Conservation (phyloP, 257 asterid genomes). For the Mentha longifolia region DNA sequence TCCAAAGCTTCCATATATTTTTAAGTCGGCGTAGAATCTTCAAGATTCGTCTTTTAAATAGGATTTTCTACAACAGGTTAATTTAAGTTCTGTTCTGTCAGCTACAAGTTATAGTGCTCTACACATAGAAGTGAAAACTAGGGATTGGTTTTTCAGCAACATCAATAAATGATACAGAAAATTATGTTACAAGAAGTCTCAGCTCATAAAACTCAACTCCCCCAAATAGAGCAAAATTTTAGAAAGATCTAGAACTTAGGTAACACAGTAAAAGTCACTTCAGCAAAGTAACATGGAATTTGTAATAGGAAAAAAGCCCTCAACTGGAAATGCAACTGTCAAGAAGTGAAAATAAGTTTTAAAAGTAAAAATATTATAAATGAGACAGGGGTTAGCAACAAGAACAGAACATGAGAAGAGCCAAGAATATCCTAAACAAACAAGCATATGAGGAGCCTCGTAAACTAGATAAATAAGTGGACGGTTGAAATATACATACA, state of each 20-base stretch:
- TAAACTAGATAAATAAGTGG: slow-evolving; percentile 20
- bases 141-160: slow-evolving; percentile 21
- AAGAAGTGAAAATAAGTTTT: slow-evolving; percentile 16
- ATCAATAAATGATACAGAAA: slow-evolving; percentile 21
- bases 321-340: slow-evolving; percentile 5
- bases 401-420: slow-evolving; percentile 19
- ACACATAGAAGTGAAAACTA: slow-evolving; percentile 14
- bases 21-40: slow-evolving; percentile 10
- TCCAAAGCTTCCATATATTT: slow-evolving; percentile 10
- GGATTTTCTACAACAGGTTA: slow-evolving; percentile 7
- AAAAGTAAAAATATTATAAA: background rate
- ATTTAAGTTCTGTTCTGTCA: slow-evolving; percentile 4
- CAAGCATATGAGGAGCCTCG: slow-evolving; percentile 27
- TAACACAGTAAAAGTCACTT: slow-evolving; percentile 13
- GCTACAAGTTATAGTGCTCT: slow-evolving; percentile 27
- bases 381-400: slow-evolving; percentile 2
- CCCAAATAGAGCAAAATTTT: slow-evolving; percentile 15
- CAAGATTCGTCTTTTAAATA: background rate
- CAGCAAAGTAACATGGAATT: slow-evolving; percentile 9
- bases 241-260: slow-evolving; percentile 13
- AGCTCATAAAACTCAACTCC: slow-evolving; percentile 24
- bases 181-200: slow-evolving; percentile 10
- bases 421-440: slow-evolving; percentile 20
- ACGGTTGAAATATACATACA: slow-evolving; percentile 57
- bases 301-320: slow-evolving; percentile 10